Conservation (phyloP, 2,329 filamentous ascomycete genomes). For the Paraphaeosphaeria minitans region DNA sequence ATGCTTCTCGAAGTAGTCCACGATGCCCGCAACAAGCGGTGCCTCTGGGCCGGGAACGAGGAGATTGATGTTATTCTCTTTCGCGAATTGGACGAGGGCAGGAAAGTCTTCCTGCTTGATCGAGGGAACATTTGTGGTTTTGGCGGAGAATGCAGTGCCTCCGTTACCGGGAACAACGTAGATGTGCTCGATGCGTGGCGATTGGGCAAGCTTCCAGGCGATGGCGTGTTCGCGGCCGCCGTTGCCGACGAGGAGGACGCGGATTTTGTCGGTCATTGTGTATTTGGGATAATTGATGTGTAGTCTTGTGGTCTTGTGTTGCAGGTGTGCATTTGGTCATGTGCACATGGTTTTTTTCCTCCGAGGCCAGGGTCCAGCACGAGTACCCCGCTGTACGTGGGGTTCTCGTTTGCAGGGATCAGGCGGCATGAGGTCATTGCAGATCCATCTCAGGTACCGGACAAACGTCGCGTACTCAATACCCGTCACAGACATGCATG, state of each 20-base stretch:
- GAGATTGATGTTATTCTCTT: slow-evolving; percentile 75
- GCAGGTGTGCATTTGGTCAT: not conserved
- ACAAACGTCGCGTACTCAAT: not conserved
- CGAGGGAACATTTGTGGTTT: slow-evolving; percentile 67
- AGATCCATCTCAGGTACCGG: not conserved
- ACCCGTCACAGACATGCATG: not conserved
- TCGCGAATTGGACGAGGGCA: slow-evolving; percentile 75
- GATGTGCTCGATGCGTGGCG: slow-evolving; percentile 76
- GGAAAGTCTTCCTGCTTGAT: slow-evolving; percentile 79
- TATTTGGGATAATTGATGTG: not conserved
- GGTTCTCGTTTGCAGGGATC: not conserved
- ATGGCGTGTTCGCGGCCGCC: slow-evolving; percentile 94
- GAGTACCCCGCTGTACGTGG: slow-evolving; percentile 2
- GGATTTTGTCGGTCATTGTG: slow-evolving; percentile 20
- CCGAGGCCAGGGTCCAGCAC: not conserved
- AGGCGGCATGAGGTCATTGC: slow-evolving; percentile 5
- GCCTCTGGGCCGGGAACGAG: slow-evolving; percentile 91
- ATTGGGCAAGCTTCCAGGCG: slow-evolving; percentile 91
- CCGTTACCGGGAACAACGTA: slow-evolving; percentile 77
- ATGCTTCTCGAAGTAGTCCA: slow-evolving; percentile 75
- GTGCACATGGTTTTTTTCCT: slow-evolving; percentile 3
- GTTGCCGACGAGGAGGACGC: slow-evolving; percentile 83
- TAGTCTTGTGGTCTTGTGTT: not conserved
- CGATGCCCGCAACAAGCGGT: slow-evolving; percentile 89
- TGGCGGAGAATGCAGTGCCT: slow-evolving; percentile 71